Evolutionary conservation across 345 rosid genomes (phyloP).

Genomic region (Melastoma malabathricum): DNA sequence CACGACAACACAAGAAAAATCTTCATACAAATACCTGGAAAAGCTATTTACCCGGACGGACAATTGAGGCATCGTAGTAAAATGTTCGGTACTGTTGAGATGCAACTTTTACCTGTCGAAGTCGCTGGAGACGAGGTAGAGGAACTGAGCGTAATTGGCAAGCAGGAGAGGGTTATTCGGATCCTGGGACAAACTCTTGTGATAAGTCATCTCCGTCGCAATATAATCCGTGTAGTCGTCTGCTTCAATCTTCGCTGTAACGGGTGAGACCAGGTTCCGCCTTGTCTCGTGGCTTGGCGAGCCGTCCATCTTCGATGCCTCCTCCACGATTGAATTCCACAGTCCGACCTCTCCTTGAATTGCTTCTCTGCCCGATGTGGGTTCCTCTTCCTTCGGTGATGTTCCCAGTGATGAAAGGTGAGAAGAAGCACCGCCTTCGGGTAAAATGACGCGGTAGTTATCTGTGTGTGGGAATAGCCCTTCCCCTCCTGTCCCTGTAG

Average conservation of each 20-base stretch:
- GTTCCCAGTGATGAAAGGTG: no score
- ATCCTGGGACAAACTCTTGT: slow-evolving; percentile 41
- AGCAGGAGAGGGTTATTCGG: slow-evolving; percentile 48
- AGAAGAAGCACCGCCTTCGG: no score
- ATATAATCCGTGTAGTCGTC: slow-evolving; percentile 30
- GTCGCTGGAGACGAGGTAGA: slow-evolving; percentile 35
- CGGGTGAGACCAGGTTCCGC: slow-evolving; percentile 22
- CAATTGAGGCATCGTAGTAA: no score
- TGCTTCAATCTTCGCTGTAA: slow-evolving; percentile 25
- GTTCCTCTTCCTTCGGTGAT: no score
- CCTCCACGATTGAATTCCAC: slow-evolving; percentile 44
- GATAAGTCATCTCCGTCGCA: slow-evolving; percentile 45
- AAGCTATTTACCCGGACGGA: no score
- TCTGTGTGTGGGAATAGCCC: neutral
- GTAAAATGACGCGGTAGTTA: no score
- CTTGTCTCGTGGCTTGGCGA: slow-evolving; percentile 11
- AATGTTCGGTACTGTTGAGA: neutral
- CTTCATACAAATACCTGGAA: no score
- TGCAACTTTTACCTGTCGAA: slow-evolving; percentile 35
- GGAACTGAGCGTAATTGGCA: slow-evolving; percentile 64
- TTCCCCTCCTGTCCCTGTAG: neutral
- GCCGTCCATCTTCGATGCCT: slow-evolving; percentile 27
- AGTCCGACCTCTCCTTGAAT: slow-evolving; percentile 21
- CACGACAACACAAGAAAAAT: no score
- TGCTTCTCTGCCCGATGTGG: neutral